Percentiles rank a stretch among this genome's conserved stretches.
Evolutionary conservation across 179 eudicot genomes (phyloP).

Genomic region (Actinidia arguta): DNA sequence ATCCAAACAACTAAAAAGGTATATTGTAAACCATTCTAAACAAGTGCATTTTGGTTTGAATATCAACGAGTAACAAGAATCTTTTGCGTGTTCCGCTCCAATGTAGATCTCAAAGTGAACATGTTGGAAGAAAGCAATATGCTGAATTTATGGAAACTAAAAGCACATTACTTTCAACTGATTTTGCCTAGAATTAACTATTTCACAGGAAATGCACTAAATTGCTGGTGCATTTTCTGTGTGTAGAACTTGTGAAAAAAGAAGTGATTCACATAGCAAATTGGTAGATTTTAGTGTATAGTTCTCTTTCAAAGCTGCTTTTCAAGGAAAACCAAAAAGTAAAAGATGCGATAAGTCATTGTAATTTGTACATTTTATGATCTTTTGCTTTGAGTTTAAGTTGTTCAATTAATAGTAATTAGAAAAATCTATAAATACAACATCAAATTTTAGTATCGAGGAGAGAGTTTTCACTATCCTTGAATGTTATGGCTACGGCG

Average conservation of each 20-base stretch:
- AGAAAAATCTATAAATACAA: slow-evolving; percentile 56
- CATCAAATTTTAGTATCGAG: slow-evolving; percentile 36
- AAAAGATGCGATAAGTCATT: not conserved
- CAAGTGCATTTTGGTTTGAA: slow-evolving; percentile 1
- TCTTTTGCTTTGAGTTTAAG: not conserved
- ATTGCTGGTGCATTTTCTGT: slow-evolving; percentile 20
- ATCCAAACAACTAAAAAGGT: slow-evolving; percentile 17
- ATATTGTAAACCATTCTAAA: slow-evolving; percentile 22
- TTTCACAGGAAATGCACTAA: slow-evolving; percentile 49
- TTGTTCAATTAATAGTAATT: slow-evolving; percentile 42
- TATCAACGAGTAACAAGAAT: slow-evolving; percentile 9
- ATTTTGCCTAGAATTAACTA: slow-evolving; percentile 33
- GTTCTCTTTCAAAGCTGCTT: slow-evolving; percentile 46
- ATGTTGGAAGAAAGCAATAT: slow-evolving; percentile 15
- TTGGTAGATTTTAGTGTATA: slow-evolving; percentile 24
- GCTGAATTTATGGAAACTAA: slow-evolving; percentile 34
- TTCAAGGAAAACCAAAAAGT: slow-evolving; percentile 86
- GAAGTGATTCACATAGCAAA: slow-evolving; percentile 25
- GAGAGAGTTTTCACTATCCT: slow-evolving; percentile 24
- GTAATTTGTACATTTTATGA: not conserved
- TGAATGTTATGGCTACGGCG: slow-evolving; percentile 39
- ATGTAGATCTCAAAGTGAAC: slow-evolving; percentile 16
- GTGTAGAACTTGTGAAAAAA: slow-evolving; percentile 30
- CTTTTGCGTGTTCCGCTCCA: slow-evolving; percentile 16
- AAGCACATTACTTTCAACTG: slow-evolving; percentile 28